phyloP scores from a whole-genome alignment of 2,329 filamentous ascomycete species.

The Pseudopyricularia cyperi region DNA sequence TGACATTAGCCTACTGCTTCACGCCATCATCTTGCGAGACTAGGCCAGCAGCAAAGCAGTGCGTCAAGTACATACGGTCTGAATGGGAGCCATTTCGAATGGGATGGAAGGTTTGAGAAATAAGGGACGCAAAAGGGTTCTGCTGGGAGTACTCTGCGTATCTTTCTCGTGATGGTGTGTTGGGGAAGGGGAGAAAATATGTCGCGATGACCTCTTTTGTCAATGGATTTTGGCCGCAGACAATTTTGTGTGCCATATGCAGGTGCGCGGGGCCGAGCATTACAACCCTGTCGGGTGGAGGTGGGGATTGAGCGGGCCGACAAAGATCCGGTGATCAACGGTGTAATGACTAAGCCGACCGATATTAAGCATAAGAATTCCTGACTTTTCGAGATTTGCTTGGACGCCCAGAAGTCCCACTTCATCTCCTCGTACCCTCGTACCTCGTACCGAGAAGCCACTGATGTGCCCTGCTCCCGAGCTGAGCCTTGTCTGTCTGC shows the following conservation, averaged over 20 bases:
- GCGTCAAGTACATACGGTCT: conserved; percentile 64
- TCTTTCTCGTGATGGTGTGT: conserved; percentile 12
- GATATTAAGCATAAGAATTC: too few relatives aligned
- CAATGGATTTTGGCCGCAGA: conserved; percentile 1
- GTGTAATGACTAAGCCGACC: too few relatives aligned
- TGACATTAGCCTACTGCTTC: conserved; percentile 95
- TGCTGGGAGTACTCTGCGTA: conserved; percentile 61
- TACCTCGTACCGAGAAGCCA: too few relatives aligned
- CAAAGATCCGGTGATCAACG: too few relatives aligned
- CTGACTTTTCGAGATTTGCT: too few relatives aligned
- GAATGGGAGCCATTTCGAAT: conserved; percentile 63
- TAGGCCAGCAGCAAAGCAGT: conserved; percentile 91
- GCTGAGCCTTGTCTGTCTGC: too few relatives aligned
- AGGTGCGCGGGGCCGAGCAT: neutral
- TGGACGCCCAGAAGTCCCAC: too few relatives aligned
- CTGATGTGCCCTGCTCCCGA: too few relatives aligned
- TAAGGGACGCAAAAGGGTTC: conserved; percentile 44
- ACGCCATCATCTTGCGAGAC: conserved; percentile 35
- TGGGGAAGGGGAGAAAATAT: neutral
- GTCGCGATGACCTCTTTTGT: neutral
- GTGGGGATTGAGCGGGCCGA: neutral
- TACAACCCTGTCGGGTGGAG: neutral
- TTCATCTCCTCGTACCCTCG: too few relatives aligned
- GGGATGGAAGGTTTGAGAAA: conserved; percentile 7
- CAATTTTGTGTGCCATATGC: neutral